Evolutionary conservation across 768 basidiomycete genomes (phyloP), one percentile per base, ranked within the genome.

Genomic region (Tephrocybe sp.): DNA sequence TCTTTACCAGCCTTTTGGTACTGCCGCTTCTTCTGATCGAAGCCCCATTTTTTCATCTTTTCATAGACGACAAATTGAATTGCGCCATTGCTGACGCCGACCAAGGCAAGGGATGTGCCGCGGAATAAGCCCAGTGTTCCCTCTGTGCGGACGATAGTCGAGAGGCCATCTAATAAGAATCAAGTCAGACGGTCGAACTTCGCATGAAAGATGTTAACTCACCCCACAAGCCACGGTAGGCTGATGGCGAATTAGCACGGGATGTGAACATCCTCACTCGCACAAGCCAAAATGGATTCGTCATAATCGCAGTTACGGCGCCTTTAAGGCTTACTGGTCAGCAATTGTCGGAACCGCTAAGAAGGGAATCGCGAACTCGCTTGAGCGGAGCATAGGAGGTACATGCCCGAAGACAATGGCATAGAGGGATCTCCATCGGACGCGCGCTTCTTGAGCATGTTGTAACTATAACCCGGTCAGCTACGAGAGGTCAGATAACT

Each of bases 261-360:
- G 93, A 87, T 1, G 94, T 92, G 64, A 97, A 99, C 85, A 98
- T 94, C 52, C 97, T 84, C 8, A 97, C 95, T 72, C 96, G 90
- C 47, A 98, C 89, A 12, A 98, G 89, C 96, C 96, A 98, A 58
- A 98, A 83, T 0, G 96, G 97, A 67, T 99, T 98, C 6, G 96
- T 99, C 64, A 97, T 78, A 60, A 98, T 73, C 1, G 97, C 94
- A 3, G 95, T 97, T 15, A 84, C 84, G 11, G 95, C 90, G 72
- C 96, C 96, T 98, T 58, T 31, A 66, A 4, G 27, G 40, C 43
- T 54, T 41, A 44, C 39, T 32, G 46, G 47, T 47, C 52, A 51
- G 34, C 36, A 43, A 36, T 32, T 32, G 44, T 46, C 32, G 27
- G 54, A 53, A 46, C 45, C 47, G 47, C 35, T 18, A 34, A 40